Conservation (phyloP, 345 rosid genomes). For the Pistacia integerrima region DNA sequence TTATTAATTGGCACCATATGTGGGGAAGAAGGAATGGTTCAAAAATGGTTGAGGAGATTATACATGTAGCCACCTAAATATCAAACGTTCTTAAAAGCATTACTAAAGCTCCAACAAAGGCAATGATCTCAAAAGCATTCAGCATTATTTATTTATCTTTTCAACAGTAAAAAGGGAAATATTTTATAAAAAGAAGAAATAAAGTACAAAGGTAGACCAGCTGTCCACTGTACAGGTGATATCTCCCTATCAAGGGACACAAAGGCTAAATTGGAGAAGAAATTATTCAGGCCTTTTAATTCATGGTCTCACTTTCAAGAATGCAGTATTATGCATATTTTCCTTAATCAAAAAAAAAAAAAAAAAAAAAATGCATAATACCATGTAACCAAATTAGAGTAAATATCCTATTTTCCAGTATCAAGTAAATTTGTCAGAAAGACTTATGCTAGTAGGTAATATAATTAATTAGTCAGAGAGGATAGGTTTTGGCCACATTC, state of each 20-base stretch:
- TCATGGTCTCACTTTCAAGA: not conserved
- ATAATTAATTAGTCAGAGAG: too few species aligned
- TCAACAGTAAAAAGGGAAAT: too few species aligned
- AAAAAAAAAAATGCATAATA: not conserved
- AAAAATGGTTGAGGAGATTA: not conserved
- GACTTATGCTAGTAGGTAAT: too few species aligned
- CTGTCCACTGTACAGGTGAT: too few species aligned
- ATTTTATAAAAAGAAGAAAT: too few species aligned
- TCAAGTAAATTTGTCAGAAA: too few species aligned
- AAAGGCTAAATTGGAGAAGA: too few species aligned
- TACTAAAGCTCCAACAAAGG: not conserved
- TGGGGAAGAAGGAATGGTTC: not conserved
- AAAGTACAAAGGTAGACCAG: too few species aligned
- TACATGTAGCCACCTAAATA: not conserved
- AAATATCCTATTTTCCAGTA: not conserved
- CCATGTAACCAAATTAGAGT: not conserved
- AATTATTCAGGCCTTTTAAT: too few species aligned
- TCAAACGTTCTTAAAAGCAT: not conserved
- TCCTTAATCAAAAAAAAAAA: not conserved
- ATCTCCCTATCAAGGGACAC: too few species aligned
- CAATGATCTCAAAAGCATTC: too few species aligned
- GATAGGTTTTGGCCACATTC: not conserved
- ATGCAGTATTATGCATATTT: not conserved
- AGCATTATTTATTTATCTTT: not conserved
- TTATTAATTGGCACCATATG: conserved; percentile 1